Evolutionary conservation across 106 monocot genomes (phyloP), one percentile per base, ranked within the genome.

Genomic region (Dioscorea dumetorum): DNA sequence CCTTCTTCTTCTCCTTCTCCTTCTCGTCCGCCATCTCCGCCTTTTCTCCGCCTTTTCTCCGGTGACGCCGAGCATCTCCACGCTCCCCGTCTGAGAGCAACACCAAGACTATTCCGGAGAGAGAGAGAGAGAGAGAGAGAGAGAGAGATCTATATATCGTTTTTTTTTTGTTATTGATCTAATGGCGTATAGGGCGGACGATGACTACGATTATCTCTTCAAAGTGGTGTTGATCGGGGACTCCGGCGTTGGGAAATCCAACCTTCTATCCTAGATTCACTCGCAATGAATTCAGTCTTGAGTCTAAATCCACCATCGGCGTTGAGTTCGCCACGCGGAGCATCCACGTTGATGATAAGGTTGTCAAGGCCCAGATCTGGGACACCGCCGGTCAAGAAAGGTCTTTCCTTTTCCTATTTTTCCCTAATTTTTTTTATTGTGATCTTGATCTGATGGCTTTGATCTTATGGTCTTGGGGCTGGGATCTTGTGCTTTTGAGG

Each of bases 331-430:
- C 87, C 48, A 83, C 87, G 24, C 23, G 80, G 19, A 85, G 85
- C 52, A 72, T 88, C 62, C 67, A 75, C 51, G 88, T 92, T 18
- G 88, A 92, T 33, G 88, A 67, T 11, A 92, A 83, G 85, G 80
- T 88, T 59, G 65, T 93, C 79, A 93, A 93, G 79, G 89, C 92
- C 15, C 92, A 92, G 82, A 92, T 92, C 71, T 92, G 88, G 92
- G 88, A 92, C 53, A 92, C 92, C 22, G 92, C 92, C 53, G 92
- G 92, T 12, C 92, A 92, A 54, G 89, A 93, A 48, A 80, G 93
- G 89, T 93, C 28, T 41, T 41, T 41, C 41, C 10, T 48, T 12
- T 28, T 32, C 22, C 60, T 24, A 6, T 35, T 11, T 69, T 33
- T 2, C 8, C 12, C 23, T 28, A 28, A 1, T 19, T 63, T 54